Base-by-base conservation (phyloP, 202 grass and related monocot species). In the Elaeis oleifera region DNA sequence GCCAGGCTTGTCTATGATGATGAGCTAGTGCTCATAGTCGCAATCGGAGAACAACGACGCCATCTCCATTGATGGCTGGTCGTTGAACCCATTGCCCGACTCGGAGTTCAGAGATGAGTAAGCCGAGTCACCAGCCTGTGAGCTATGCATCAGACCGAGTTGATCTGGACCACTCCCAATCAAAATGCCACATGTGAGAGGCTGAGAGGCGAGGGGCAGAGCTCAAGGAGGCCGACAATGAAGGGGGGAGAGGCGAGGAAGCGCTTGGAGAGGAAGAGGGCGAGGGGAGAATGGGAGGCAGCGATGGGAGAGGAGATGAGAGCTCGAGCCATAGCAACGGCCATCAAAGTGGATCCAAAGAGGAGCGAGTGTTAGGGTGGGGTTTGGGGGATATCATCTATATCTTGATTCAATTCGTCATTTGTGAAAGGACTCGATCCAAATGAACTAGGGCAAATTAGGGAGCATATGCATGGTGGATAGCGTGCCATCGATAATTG, bases 1-100 rank as follows among this genome's bases (percentile, higher is more conserved):
- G 19, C 75, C 81, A 2, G 81, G 81, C 65, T 75, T 84, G 50
- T 84, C 81, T 70, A 79, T 84, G 21, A 84, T 70, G 36, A 84
- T 79, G 59, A 84, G 61, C 75, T 75, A 84, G 59, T 84, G 81
- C 64, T 84, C 69, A 48, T 84, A 84, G 54, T 84, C 75, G 32
- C 81, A 84, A 0, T 75, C 75, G 4, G 81, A 75, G 65, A 84
- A 84, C 16, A 84, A 70, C 2, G 75, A 75, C 54, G 75, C 75
- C 65, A 84, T 65, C 32, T 84, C 75, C 13, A 75, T 77, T 22
- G 75, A 75, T 22, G 81, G 74, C 36, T 75, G 50, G 20, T 84
- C 70, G 19, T 49, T 63, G 25, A 73, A 73, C 5, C 70, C 70
- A 3, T 50, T 63, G 1, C 75, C 66, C 5, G 59, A 63, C 19